phyloP scores from a whole-genome alignment of 2,329 filamentous ascomycete genomes.

The Dothideomycetes sp. region DNA sequence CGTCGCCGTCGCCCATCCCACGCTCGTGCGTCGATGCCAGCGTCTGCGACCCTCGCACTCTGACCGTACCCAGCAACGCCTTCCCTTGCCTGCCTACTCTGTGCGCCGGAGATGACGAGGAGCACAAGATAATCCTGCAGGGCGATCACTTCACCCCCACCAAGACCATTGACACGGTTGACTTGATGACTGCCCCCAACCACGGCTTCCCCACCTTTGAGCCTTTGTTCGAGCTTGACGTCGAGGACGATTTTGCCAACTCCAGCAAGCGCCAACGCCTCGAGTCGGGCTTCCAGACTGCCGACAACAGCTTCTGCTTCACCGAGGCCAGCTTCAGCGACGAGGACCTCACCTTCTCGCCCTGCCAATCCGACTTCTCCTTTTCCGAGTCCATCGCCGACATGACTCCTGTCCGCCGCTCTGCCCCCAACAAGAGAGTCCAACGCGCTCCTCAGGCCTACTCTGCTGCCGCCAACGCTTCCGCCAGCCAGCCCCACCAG shows the following conservation, averaged over 20 bases:
- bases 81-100: conserved; percentile 57
- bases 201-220: conserved; percentile 65
- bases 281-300: conserved; percentile 42
- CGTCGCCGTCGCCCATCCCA: conserved; percentile 73
- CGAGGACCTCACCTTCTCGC: conserved; percentile 43
- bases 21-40: conserved; percentile 56
- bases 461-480: conserved; percentile 35
- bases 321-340: conserved; percentile 68
- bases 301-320: conserved; percentile 63
- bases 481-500: conserved; percentile 28
- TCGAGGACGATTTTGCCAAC: conserved; percentile 76
- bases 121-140: conserved; percentile 38
- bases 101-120: conserved; percentile 44
- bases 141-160: conserved; percentile 28
- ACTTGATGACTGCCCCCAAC: conserved; percentile 36
- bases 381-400: conserved; percentile 13
- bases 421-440: conserved; percentile 17
- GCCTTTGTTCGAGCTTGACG: conserved; percentile 81
- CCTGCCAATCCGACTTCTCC: conserved; percentile 16
- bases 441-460: conserved; percentile 33
- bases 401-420: conserved; percentile 12
- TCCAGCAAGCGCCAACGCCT: conserved; percentile 65
- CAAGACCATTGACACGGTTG: conserved; percentile 23
- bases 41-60: conserved; percentile 79
- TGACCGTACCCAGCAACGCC: conserved; percentile 57